These are phyloP conservation scores for Pichiaceae sp. DNA, from an alignment of 1,139 yeast species.

Conservation along the genomic window DNA sequence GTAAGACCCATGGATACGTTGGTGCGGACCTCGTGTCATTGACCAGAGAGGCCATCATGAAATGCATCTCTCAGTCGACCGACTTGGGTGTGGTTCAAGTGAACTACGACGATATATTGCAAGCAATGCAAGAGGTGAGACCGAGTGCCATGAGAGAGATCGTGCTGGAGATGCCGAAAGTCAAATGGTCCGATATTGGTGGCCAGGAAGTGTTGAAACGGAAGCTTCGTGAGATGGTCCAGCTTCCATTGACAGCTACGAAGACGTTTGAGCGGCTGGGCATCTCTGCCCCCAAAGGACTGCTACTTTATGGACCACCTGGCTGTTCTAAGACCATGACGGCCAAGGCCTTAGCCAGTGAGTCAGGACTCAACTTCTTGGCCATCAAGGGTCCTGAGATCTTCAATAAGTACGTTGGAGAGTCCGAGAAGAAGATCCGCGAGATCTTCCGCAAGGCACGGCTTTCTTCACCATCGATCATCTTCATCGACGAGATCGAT, in stretches of 20 bases:
- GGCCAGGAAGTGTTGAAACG: conserved; percentile 81
- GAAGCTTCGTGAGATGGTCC: conserved; percentile 82
- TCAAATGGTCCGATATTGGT: conserved; percentile 90
- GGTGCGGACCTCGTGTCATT: conserved; percentile 89
- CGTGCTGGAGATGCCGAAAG: conserved; percentile 88
- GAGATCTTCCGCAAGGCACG: conserved; percentile 88
- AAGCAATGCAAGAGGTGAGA: conserved; percentile 67
- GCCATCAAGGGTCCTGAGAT: conserved; percentile 97
- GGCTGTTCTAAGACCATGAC: conserved; percentile 94
- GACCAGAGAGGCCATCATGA: conserved; percentile 83
- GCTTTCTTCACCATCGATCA: conserved; percentile 86
- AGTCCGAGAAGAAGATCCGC: conserved; percentile 80
- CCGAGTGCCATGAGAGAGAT: conserved; percentile 98
- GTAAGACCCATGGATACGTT: conserved; percentile 65
- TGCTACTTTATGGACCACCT: conserved; percentile 88
- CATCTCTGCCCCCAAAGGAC: conserved; percentile 85
- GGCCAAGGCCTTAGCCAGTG: conserved; percentile 92
- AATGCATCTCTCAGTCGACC: conserved; percentile 38
- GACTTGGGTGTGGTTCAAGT: conserved; percentile 34
- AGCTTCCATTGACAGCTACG: conserved; percentile 80
- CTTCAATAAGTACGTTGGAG: conserved; percentile 91
- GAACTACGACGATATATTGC: conserved; percentile 46
- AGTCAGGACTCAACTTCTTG: conserved; percentile 82
- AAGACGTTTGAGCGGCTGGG: conserved; percentile 72
- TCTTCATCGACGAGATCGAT: conserved; percentile 92